Base-by-base conservation (phyloP, 2,329 filamentous ascomycete species). In the Nannizzia gypsea region DNA sequence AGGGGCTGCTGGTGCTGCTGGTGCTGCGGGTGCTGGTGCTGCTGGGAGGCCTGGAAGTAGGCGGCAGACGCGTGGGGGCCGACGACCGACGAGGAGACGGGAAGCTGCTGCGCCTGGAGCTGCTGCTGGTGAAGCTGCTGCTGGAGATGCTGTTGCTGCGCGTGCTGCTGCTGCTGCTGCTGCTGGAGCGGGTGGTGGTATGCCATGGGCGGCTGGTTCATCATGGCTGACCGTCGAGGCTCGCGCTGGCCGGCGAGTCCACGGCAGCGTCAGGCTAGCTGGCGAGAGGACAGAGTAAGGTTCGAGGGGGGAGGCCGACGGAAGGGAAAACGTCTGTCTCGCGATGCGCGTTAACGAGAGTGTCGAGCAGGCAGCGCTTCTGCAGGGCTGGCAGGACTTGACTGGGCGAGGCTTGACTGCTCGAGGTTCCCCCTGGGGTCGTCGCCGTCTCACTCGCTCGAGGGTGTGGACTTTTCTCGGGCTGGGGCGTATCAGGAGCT, bases 181-280 rank as follows among this genome's bases (percentile, higher is more conserved):
- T 60, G 66, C 64, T 61, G 66, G 24, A 48, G 36, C n/a, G 59
- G 59, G 50, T 58, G 58, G 40, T 62, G 69, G 52, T 73, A 64
- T 2, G 58, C 55, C 15, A 57, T 59, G 38, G 62, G 61, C 40
- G 61, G 62, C 48, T 63, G 63, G 34, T 64, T 64, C 60, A 63
- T 64, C 17, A 40, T 58, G 34, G 31, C 40, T n/a, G 38, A 5
- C n/a, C 9, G 26, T 31, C 17, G 11, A 55, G 26, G 13, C 11
- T 56, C 44, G 22, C 11, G 20, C 44, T 24, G 38, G n/a, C n/a
- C 38, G 13, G 38, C 38, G 13, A 42, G n/a, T 36, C 31, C 31
- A 36, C 31, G 38, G 38, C 38, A 40, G 36, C 2, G 36, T 11
- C 36, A n/a, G 13, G 13, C n/a, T n/a, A n/a, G n/a, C n/a, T n/a